These are phyloP conservation scores for Musa schizocarpa DNA, from an alignment of 176 grass and related monocot genomes.

Conservation along the genomic window DNA sequence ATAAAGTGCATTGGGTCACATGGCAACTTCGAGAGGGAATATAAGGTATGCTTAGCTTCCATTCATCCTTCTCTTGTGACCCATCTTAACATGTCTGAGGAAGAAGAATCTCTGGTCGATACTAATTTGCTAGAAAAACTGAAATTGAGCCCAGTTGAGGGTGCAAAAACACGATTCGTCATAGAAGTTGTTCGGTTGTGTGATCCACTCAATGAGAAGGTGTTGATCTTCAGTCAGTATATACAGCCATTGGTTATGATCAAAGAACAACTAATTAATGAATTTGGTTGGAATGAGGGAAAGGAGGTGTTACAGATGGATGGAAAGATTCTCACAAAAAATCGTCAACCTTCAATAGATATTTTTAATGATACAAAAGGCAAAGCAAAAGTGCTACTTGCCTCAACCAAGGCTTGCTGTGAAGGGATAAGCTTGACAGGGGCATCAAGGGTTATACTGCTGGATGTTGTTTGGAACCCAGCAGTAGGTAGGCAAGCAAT, in stretches of 20 bases:
- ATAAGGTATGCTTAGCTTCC: slow-evolving; percentile 51
- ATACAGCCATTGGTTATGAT: slow-evolving; percentile 51
- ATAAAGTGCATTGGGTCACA: slow-evolving; percentile 43
- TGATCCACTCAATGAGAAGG: slow-evolving; percentile 38
- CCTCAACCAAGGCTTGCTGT: slow-evolving; percentile 64
- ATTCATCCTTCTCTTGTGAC: slow-evolving; percentile 49
- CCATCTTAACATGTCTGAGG: slow-evolving; percentile 24
- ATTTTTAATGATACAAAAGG: slow-evolving; percentile 64
- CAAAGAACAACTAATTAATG: slow-evolving; percentile 42
- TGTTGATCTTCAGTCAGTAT: slow-evolving; percentile 79
- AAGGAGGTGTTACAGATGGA: slow-evolving; percentile 56
- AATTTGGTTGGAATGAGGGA: slow-evolving; percentile 50
- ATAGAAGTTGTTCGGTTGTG: slow-evolving; percentile 54
- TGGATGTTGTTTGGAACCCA: slow-evolving; percentile 96
- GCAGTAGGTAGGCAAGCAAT: slow-evolving; percentile 70
- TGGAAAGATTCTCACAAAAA: slow-evolving; percentile 26
- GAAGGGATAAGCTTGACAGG: slow-evolving; percentile 77
- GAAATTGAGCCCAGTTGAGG: slow-evolving; percentile 30
- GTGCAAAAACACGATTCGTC: slow-evolving; percentile 76
- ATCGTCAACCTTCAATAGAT: slow-evolving; percentile 42
- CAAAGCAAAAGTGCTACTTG: slow-evolving; percentile 67
- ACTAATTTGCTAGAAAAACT: slow-evolving; percentile 32
- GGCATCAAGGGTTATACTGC: slow-evolving; percentile 74
- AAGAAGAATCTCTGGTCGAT: slow-evolving; percentile 32
- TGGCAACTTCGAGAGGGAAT: slow-evolving; percentile 35